Base-by-base conservation (phyloP, 139 green algal species). In the Coelastrella sp. region DNA sequence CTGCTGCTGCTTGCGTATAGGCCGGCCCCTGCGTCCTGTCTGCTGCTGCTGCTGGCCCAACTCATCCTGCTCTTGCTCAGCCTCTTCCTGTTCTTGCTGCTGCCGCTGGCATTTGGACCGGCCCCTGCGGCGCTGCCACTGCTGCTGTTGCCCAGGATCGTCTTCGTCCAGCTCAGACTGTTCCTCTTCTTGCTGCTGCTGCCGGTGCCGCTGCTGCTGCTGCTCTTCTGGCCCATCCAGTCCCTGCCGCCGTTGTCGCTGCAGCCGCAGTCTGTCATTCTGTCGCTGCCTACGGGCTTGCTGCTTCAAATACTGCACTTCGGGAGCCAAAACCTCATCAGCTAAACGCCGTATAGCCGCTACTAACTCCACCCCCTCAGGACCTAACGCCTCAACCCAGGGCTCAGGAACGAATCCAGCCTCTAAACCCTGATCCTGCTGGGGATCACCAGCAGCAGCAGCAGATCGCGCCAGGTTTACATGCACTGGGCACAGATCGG, bases 351-450 rank as follows among this genome's bases (percentile, higher is more conserved):
- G 16, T 17, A 88, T 3, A n/a, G 83, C 66, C 47, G 17, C 54
- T 14, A 88, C 83, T 68, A 88, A 11, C 66, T 66, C 32, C 23
- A 88, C 47, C 6, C 83, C 83, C 13, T 88, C 83, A 73, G 22
- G 57, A 22, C 68, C 83, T 23, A 88, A 76, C 19, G 32, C 82
- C 8, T 57, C 19, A 20, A 80, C 6, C 66, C 82, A 87, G 32
- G 3, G 73, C 4, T n/a, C 58, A 47, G 10, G 22, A 4, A 22
- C 19, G 19, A 3, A 5, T 14, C 59, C 83, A 68, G 19, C 17
- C 0, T 56, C 83, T 16, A 7, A 20, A 17, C 47, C 54, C 5
- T 16, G 4, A 19, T 17, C 16, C 66, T 78, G 32, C 83, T 66
- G 58, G 74, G 80, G 16, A 74, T 58, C 57, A 74, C 58, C 80